Conservation (phyloP, 2,329 filamentous ascomycete genomes). For the Curvularia sp. region DNA sequence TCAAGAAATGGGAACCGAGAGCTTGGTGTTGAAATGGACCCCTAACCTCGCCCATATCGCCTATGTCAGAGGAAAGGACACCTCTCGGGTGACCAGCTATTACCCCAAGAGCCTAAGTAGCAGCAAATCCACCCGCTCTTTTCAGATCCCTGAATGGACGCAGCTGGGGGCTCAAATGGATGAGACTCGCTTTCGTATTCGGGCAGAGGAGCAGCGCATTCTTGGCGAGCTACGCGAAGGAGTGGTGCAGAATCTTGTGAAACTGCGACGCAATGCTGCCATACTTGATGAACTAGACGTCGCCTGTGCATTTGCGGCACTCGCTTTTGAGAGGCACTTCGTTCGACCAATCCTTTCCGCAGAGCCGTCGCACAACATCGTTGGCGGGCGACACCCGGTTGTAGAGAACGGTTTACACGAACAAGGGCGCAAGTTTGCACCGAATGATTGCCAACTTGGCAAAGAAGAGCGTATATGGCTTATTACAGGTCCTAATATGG, state of each 20-base stretch:
- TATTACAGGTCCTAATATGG: conserved; percentile 93
- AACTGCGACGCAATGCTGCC: conserved; percentile 85
- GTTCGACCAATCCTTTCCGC: conserved; percentile 75
- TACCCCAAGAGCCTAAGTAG: conserved; percentile 69
- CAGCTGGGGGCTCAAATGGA: conserved; percentile 80
- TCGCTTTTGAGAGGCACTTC: conserved; percentile 77
- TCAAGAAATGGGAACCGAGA: conserved; percentile 57
- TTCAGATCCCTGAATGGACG: conserved; percentile 86
- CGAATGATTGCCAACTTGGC: conserved; percentile 87
- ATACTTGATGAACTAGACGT: conserved; percentile 95
- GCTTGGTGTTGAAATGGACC: conserved; percentile 82
- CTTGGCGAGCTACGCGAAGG: conserved; percentile 75
- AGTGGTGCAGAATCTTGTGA: conserved; percentile 82
- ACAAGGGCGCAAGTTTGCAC: conserved; percentile 80
- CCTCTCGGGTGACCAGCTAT: conserved; percentile 42
- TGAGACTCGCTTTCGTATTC: conserved; percentile 76
- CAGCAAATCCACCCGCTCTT: conserved; percentile 83
- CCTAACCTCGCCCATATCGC: conserved; percentile 88
- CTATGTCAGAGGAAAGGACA: conserved; percentile 84
- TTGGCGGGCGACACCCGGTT: conserved; percentile 89
- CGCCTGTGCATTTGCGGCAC: conserved; percentile 79
- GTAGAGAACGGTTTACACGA: conserved; percentile 83
- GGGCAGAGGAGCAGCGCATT: conserved; percentile 81
- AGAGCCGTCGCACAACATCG: conserved; percentile 71
- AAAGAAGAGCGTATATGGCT: conserved; percentile 73